These are phyloP conservation scores for Suillus plorans DNA, from an alignment of 768 basidiomycete species.

Conservation along the genomic window DNA sequence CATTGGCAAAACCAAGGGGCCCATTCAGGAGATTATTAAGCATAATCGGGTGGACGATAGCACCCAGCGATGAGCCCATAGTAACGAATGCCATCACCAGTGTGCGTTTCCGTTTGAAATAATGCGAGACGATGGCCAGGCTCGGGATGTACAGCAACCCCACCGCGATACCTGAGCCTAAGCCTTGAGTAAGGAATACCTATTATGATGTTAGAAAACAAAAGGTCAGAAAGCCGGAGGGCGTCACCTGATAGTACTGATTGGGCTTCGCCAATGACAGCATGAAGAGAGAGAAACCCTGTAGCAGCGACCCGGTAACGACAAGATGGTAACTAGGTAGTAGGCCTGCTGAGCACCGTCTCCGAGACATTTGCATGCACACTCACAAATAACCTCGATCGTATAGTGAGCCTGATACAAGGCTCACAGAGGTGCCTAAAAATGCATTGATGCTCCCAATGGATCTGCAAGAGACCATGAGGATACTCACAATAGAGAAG, in stretches of 20 bases:
- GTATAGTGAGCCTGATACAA: neutral
- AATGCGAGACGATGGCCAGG: neutral
- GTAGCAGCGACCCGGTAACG: neutral
- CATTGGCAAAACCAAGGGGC: neutral
- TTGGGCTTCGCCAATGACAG: neutral
- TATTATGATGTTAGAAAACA: neutral
- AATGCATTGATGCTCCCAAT: neutral
- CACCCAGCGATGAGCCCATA: no score
- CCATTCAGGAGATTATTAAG: neutral
- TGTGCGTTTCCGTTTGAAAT: no score
- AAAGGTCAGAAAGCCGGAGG: neutral
- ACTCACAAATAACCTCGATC: neutral
- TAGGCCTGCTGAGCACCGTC: neutral
- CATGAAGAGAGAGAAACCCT: neutral
- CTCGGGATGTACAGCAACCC: neutral
- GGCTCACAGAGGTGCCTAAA: neutral
- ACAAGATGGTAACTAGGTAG: neutral
- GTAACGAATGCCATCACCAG: no score
- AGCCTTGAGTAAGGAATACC: neutral
- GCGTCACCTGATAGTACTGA: neutral
- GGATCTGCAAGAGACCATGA: neutral
- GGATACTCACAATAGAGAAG: neutral
- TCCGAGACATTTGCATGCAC: neutral
- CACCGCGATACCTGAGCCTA: neutral
- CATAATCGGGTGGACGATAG: no score